Evolutionary conservation across 2,329 filamentous ascomycete species (phyloP), one percentile per base, ranked within the genome.

Genomic region (Pleurostoma richardsiae): DNA sequence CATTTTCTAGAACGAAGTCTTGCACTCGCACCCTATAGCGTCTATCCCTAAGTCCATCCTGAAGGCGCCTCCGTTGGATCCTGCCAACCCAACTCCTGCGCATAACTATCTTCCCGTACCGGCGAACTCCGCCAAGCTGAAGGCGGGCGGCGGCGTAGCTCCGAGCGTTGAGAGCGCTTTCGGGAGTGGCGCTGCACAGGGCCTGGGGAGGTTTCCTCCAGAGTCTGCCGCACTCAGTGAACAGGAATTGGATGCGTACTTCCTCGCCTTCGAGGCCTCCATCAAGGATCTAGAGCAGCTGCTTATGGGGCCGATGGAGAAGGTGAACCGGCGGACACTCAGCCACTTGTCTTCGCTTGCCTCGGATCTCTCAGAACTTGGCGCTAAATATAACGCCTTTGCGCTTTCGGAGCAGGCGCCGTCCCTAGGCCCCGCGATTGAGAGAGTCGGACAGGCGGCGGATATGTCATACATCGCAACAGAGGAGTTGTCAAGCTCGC

Each of bases 381-480:
- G 94, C 6, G 94, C 91, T n/a, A 82, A 90, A 51, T 97, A 94
- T 66, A 99, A 99, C 59, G 94, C 88, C 1, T 99, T 99, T 66
- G 95, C 95, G 0, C 76, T 99, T 1, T 96, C 91, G 0, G 94
- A 99, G 64, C 88, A 90, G 55, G 91, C 90, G 1, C 85, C 87
- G 10, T 90, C 89, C 3, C 83, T 99, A 5, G 90, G 91, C 7
- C 85, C 90, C 10, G 94, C 94, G 1, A 96, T 99, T 54, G 94
- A 99, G 67, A 86, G 91, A 52, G 81, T 95, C 41, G 94, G 94
- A 0, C 94, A 99, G 67, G 94, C 94, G 3, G 90, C 92, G 6
- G 94, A 99, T 63, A 88, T 89, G 7, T 96, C 94, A 0, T 99
- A 97, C 63, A 91, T 99, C 54, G 90, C 89, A 7, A 97, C 92